Percentiles rank a stretch among this genome's conserved stretches.
Conservation (phyloP, 495 filamentous ascomycete species). For the Hypoxylon cercidicola region DNA sequence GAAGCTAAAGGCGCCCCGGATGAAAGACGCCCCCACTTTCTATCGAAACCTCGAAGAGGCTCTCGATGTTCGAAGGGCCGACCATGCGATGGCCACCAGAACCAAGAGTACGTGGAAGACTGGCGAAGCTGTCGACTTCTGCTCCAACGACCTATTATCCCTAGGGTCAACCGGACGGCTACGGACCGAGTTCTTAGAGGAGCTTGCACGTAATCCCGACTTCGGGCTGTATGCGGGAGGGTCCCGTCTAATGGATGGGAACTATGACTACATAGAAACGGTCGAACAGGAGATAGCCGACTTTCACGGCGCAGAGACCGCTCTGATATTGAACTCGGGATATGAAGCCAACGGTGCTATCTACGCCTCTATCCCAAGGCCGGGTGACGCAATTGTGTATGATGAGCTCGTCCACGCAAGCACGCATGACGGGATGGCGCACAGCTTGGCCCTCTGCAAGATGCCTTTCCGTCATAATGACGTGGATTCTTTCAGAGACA, state of each 20-base stretch:
- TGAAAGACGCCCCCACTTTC: slow-evolving; percentile 45
- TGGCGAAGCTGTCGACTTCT: slow-evolving; percentile 52
- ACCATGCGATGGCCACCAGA: slow-evolving; percentile 20
- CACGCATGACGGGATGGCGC: slow-evolving; percentile 69
- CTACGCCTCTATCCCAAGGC: slow-evolving; percentile 64
- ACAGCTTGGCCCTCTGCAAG: slow-evolving; percentile 57
- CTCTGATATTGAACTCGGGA: slow-evolving; percentile 68
- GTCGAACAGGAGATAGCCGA: slow-evolving; percentile 68
- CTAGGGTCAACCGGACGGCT: slow-evolving; percentile 44
- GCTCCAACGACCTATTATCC: slow-evolving; percentile 58
- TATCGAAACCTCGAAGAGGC: slow-evolving; percentile 48
- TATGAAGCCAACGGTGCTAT: slow-evolving; percentile 71
- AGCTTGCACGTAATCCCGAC: slow-evolving; percentile 42
- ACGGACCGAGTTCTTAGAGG: slow-evolving; percentile 47
- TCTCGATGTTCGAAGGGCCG: slow-evolving; percentile 40
- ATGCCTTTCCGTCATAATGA: slow-evolving; percentile 68
- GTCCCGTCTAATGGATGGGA: slow-evolving; percentile 64
- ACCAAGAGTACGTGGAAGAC: slow-evolving; percentile 29
- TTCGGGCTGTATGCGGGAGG: slow-evolving; percentile 50
- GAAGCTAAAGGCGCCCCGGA: slow-evolving; percentile 25
- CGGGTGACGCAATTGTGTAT: slow-evolving; percentile 69
- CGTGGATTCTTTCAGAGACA: slow-evolving; percentile 52
- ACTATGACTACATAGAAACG: slow-evolving; percentile 65
- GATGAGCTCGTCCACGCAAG: slow-evolving; percentile 76
- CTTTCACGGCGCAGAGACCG: slow-evolving; percentile 66